Conservation (phyloP, 2,329 filamentous ascomycete species). For the Pyricularia sp. region DNA sequence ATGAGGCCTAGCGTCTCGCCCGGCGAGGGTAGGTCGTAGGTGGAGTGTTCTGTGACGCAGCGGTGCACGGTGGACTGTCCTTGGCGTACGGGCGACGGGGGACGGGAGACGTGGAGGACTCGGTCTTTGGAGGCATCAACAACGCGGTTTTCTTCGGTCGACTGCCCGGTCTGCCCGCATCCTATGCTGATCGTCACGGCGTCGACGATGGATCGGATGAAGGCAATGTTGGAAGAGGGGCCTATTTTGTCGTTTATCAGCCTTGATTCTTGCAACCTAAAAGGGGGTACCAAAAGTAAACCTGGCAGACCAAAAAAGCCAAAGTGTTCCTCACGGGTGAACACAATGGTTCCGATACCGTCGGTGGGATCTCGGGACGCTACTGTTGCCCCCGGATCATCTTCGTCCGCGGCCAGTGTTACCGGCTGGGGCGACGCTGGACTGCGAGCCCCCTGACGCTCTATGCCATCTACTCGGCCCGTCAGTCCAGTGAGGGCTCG, state of each 20-base stretch:
- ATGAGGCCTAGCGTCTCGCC: conserved; percentile 9
- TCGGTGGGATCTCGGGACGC: conserved; percentile 10
- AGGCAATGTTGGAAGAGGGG: conserved; percentile 17
- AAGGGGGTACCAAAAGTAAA: neutral
- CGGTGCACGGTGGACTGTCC: neutral
- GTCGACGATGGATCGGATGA: conserved; percentile 13
- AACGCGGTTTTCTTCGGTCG: neutral
- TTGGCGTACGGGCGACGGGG: neutral
- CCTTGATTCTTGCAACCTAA: neutral
- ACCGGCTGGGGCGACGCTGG: conserved; percentile 2
- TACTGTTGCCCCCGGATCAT: neutral
- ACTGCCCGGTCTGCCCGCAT: neutral
- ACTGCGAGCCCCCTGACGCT: neutral
- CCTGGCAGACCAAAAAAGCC: conserved; percentile 12
- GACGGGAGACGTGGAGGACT: neutral
- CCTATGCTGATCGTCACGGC: conserved; percentile 6
- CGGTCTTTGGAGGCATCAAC: neutral
- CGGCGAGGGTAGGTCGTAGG: conserved; percentile 7
- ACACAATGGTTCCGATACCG: conserved; percentile 15
- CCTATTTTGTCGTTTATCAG: conserved; percentile 5
- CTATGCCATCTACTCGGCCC: neutral
- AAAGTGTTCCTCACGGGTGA: conserved; percentile 13
- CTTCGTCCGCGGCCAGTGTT: neutral
- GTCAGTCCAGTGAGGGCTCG: neutral
- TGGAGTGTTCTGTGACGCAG: neutral